Evolutionary conservation across 495 filamentous ascomycete species (phyloP), one percentile per base, ranked within the genome.

Genomic region (Lasiosphaeria miniovina): DNA sequence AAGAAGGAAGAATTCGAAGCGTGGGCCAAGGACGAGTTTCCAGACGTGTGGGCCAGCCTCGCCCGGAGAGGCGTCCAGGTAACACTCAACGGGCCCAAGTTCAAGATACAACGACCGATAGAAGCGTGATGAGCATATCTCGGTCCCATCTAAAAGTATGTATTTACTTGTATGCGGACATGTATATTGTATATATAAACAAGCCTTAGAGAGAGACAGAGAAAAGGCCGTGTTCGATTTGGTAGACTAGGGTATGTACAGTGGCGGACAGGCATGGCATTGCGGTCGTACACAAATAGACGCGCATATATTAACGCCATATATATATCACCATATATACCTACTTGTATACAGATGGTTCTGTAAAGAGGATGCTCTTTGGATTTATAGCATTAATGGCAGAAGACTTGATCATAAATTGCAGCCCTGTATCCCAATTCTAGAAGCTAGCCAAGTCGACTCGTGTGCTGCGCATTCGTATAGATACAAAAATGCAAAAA

Each of bases 1-100:
- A 78, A 78, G 66, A 88, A 91, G 66, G 73, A 80, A n/a, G 69
- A 83, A 70, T 83, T 96, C 46, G 84, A 89, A 67, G 72, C 80
- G 35, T 96, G 90, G 90, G 85, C 86, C 7, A 78, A 77, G 58
- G 70, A 80, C 11, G 77, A 80, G 36, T 90, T 91, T 68, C 87
- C 89, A 0, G 77, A 80, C 36, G 71, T 80, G 5, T 96, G 92
- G 91, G 68, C 66, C 15, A 79, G 85, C 53, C 67, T 96, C 54
- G 79, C 80, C 58, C 73, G 71, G 57, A 73, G 74, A 58, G 75
- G 74, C n/a, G 65, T 64, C 51, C 76, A 48, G 56, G 70, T 63
- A 50, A 71, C 75, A 45, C 58, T 76, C 11, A 63, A 71, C 6
- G 79, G 77, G 34, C 57, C 59, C 34, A 64, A 68, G 59, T 78